A percentile compares a stretch with the other conserved stretches of the same genome.
Conservation (phyloP, 805 yeast species). For the Zygotorulaspora danielsina region DNA sequence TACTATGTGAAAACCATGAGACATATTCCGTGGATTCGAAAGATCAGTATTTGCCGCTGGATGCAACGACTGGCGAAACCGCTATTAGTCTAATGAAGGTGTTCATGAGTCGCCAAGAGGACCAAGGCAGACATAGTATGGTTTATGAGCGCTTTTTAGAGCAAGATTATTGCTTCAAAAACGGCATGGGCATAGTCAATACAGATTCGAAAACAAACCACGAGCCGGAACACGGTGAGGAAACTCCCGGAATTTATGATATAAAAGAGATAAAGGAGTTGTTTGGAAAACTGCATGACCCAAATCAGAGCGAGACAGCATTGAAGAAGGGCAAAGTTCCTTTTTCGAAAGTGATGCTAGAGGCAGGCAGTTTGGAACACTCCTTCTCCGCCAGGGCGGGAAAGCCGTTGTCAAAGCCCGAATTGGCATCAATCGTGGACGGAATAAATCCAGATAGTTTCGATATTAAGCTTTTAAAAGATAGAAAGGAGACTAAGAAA, state of each 20-base stretch:
- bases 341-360: not conserved
- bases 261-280: not conserved
- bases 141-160: constrained; percentile 15
- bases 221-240: not conserved
- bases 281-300: not conserved
- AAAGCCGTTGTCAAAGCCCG: not conserved
- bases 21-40: not conserved
- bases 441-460: constrained; percentile 5
- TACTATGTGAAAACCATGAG: constrained; percentile 9
- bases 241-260: not conserved
- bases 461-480: constrained; percentile 1
- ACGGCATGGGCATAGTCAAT: not conserved
- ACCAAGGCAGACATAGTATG: constrained; percentile 2
- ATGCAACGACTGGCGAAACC: not conserved
- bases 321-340: not conserved
- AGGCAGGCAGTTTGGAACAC: not conserved
- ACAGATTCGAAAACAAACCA: not conserved
- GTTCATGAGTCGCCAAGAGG: constrained; percentile 13
- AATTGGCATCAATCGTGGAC: not conserved
- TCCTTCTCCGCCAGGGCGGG: not conserved
- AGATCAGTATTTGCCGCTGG: constrained; percentile 4
- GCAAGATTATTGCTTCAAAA: constrained; percentile 2
- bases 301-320: not conserved
- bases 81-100: constrained; percentile 6
- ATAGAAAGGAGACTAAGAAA: not conserved